phyloP scores from a whole-genome alignment of 129 eudicot genomes.

The Flaveria trinervia region DNA sequence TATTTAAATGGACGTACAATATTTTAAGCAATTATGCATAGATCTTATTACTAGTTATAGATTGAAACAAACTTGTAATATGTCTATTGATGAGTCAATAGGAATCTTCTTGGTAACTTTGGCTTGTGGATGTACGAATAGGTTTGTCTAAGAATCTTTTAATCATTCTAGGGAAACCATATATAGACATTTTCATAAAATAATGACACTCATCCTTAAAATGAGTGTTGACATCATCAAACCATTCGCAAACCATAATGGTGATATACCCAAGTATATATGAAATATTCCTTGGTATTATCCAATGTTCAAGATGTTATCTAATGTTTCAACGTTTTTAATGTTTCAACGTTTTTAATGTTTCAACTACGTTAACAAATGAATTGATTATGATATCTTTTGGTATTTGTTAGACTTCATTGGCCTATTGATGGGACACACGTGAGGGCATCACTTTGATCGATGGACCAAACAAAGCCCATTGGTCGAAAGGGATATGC shows the following conservation, averaged over 20 bases:
- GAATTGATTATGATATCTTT: too few species aligned
- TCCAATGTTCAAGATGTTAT: neutral
- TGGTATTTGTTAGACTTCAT: too few species aligned
- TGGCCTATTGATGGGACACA: too few species aligned
- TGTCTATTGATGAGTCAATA: neutral
- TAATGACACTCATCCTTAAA: neutral
- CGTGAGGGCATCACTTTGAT: too few species aligned
- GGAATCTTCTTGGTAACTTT: slow-evolving; percentile 3
- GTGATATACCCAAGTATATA: neutral
- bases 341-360: too few species aligned
- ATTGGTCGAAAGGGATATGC: too few species aligned
- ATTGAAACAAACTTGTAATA: neutral
- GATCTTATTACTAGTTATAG: neutral
- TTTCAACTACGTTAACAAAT: too few species aligned
- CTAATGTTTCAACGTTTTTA: neutral
- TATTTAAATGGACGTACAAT: neutral
- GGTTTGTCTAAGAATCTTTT: neutral
- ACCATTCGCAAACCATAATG: slow-evolving; percentile 2
- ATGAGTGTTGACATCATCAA: neutral
- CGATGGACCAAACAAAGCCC: too few species aligned
- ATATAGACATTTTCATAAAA: neutral
- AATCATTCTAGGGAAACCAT: neutral
- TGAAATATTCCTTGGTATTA: neutral
- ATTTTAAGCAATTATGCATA: neutral
- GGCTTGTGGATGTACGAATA: neutral